Evolutionary conservation across 345 rosid genomes (phyloP), one percentile per base, ranked within the genome.

Genomic region (Odontarrhena argentea): DNA sequence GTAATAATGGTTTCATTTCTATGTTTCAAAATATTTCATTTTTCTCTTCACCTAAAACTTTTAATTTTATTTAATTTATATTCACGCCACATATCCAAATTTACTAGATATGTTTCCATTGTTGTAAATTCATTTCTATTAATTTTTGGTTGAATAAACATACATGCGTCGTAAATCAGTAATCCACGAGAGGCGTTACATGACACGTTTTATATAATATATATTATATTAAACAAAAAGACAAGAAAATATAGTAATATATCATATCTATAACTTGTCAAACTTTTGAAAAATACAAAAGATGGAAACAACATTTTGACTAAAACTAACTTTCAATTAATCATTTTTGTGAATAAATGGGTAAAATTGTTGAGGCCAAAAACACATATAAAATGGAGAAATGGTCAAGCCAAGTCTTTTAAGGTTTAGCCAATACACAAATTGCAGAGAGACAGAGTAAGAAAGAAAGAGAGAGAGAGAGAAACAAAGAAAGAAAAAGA

Each of bases 391-490:
- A 64, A 42, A 34, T 42, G 28, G 38, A 22, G 50, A 46, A 74
- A 50, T 28, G 61, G 77, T 60, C 77, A 58, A 52, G 67, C 43
- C 64, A 50, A 73, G 61, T 60, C 70, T 60, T 74, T 74, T 60
- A 66, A 66, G 73, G 73, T 62, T 67, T 74, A 60, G 44, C 77
- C 77, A 74, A 74, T 74, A 60, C 73, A 55, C 35, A 37, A 67
- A 45, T 74, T 60, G 68, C 73, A 55, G 73, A 74, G 77, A 74
- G 77, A 67, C 73, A 60, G 58, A 45, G 52, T 28, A 40, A 60
- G 55, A 60, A 32, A 61, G 54, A 56, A 6, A 28, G 6, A 51
- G 6, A 28, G 6, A 51, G 12, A 63, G 9, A 65, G 55, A 70
- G 56, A 11, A 67, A 74, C 22, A 18, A 18, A 18, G 56, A 67